Conservation (phyloP, 768 basidiomycete species). For the Lactifluus piperatus region DNA sequence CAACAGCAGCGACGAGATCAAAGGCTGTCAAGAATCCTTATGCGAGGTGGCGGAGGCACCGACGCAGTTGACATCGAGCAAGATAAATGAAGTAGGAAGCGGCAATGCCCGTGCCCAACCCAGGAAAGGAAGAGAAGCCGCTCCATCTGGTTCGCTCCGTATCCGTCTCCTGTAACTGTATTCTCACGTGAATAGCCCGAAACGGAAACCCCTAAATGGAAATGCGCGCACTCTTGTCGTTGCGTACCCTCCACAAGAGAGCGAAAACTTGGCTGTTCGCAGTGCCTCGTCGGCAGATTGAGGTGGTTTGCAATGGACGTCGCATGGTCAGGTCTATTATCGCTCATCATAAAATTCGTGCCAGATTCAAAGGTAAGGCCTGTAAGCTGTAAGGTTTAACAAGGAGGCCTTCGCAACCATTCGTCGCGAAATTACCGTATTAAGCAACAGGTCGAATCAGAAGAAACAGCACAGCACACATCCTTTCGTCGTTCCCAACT, state of each 20-base stretch:
- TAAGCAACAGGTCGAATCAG: slow-evolving; percentile 26
- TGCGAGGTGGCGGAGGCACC: background rate
- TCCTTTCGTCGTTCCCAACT: slow-evolving; percentile 22
- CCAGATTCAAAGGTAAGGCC: slow-evolving; percentile 26
- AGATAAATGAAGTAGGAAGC: background rate
- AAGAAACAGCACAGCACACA: slow-evolving; percentile 19
- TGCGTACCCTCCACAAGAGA: slow-evolving; percentile 27
- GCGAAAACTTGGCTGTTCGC: slow-evolving; percentile 32
- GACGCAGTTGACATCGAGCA: background rate
- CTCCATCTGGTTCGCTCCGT: too few species aligned
- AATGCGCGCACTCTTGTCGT: too few species aligned
- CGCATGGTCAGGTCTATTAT: background rate
- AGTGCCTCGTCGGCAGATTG: slow-evolving; percentile 26
- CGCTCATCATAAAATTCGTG: background rate
- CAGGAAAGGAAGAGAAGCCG: too few species aligned
- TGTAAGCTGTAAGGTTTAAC: slow-evolving; percentile 27
- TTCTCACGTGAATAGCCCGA: slow-evolving; percentile 25
- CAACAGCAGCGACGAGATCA: background rate
- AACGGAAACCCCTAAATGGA: too few species aligned
- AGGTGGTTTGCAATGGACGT: slow-evolving; percentile 28
- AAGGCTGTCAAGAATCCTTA: background rate
- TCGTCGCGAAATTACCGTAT: slow-evolving; percentile 22
- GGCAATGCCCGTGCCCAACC: background rate
- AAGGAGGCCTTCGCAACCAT: slow-evolving; percentile 23
- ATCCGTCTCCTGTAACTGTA: background rate